Base-by-base conservation (phyloP, 2,329 filamentous ascomycete genomes). In the Aspergillus nomiae region DNA sequence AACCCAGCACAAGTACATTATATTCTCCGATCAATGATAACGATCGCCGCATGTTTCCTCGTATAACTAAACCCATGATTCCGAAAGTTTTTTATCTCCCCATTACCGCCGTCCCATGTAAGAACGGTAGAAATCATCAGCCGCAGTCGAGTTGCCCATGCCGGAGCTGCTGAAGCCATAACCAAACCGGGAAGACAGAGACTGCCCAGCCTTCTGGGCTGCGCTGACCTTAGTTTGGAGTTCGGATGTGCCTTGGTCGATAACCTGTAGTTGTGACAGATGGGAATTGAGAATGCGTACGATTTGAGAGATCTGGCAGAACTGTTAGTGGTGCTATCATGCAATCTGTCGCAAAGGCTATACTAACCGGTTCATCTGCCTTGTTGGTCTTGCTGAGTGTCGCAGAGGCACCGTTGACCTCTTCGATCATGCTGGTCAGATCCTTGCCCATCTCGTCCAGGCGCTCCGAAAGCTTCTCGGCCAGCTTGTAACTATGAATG, bases 251-350 rank as follows among this genome's bases (percentile, higher is more conserved):
- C 94, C 94, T 67, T 89, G 87, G 74, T 98, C 94, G 76, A 99
- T 98, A 82, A 91, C 91, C 79, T 97, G 94, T 64, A 99, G 85
- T 78, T 97, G 94, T 41, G 89, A 89, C 43, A 99, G 87, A 77
- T 99, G 95, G 28, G 90, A 89, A 77, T 99, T 99, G 70, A 99
- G 89, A 56, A 98, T 93, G 66, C 92, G 90, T 59, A 98, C 94
- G 73, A 99, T 96, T 79, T 97, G 93, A 70, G 92, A 94, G 74
- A 98, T 85, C 90, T 97, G 41, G 59, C 19, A 51, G 43, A 34
- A 26, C 32, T 4, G 57, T 72, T 63, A 72, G 66, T 60, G 56
- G 55, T 36, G 21, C 24, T 9, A 12, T 24, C 16, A 11, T 21
- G 32, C 51, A 24, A 34, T 51, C 9, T 30, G 50, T 26, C 63